These are phyloP conservation scores for Endocalyx cinctus DNA, from an alignment of 2,329 filamentous ascomycete genomes.

Conservation along the genomic window DNA sequence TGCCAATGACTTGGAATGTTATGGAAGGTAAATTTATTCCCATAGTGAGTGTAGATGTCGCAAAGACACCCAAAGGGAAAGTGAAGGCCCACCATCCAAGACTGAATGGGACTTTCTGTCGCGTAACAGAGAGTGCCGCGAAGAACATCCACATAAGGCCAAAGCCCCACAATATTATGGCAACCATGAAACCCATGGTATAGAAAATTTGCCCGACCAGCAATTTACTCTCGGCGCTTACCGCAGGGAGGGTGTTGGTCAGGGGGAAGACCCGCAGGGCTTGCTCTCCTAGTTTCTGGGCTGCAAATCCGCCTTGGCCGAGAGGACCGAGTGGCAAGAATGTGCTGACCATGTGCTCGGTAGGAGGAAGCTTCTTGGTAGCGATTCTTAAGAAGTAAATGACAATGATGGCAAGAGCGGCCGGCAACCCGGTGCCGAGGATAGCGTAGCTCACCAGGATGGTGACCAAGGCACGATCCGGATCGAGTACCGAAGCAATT, in stretches of 20 bases:
- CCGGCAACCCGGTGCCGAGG: constrained; percentile 44
- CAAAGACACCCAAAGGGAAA: constrained; percentile 40
- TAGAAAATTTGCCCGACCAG: constrained; percentile 52
- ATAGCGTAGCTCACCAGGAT: constrained; percentile 50
- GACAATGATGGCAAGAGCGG: constrained; percentile 49
- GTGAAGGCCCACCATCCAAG: constrained; percentile 47
- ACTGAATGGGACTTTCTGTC: constrained; percentile 40
- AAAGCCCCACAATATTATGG: constrained; percentile 41
- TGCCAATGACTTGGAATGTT: constrained; percentile 7
- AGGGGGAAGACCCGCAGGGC: constrained; percentile 37
- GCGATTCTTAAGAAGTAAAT: constrained; percentile 56
- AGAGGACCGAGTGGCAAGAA: constrained; percentile 65
- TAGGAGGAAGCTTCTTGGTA: constrained; percentile 49
- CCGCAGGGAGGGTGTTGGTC: constrained; percentile 22
- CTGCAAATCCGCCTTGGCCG: constrained; percentile 60
- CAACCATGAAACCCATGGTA: constrained; percentile 46
- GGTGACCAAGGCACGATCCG: constrained; percentile 45
- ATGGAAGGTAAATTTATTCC: constrained; percentile 6
- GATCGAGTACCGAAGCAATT: constrained; percentile 43
- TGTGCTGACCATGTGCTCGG: constrained; percentile 59
- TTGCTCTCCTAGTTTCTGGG: constrained; percentile 46
- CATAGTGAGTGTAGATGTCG: constrained; percentile 10
- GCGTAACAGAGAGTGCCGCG: constrained; percentile 29
- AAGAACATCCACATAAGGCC: constrained; percentile 40
- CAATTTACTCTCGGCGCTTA: constrained; percentile 9